These are phyloP conservation scores for Trichoderma afroharzianum DNA, from an alignment of 2,329 filamentous ascomycete genomes.

Conservation along the genomic window DNA sequence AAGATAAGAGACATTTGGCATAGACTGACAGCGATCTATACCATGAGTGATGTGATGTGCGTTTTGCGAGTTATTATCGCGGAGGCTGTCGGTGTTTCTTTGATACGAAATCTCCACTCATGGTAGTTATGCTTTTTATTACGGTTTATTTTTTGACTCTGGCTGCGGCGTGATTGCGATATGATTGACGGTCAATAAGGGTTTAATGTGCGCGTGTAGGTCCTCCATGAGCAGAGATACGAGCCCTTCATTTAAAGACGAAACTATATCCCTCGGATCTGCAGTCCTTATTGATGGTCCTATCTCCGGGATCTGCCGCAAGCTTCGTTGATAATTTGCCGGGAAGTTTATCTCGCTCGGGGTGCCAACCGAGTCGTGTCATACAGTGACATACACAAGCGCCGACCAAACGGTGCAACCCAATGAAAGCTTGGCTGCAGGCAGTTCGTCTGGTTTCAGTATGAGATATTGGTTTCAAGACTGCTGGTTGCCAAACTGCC, in stretches of 20 bases:
- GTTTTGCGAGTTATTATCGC: conserved; percentile 15
- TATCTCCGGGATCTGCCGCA: not conserved
- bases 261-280: not conserved
- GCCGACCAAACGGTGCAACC: not conserved
- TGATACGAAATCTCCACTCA: conserved; percentile 28
- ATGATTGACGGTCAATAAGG: not conserved
- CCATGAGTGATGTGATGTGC: not conserved
- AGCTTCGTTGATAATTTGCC: not conserved
- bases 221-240: not conserved
- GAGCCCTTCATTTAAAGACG: no score
- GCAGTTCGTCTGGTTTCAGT: not conserved
- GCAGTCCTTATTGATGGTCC: not conserved
- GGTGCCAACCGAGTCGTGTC: not conserved
- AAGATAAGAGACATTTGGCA: not conserved
- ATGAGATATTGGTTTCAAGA: not conserved
- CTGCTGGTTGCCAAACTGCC: not conserved
- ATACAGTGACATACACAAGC: not conserved
- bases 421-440: not conserved
- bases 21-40: not conserved
- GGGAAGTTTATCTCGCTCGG: not conserved
- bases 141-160: not conserved
- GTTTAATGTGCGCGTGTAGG: not conserved
- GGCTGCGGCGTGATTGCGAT: not conserved
- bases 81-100: conserved; percentile 13
- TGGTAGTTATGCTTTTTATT: not conserved